Base-by-base conservation (phyloP, 176 grass and related monocot species). In the Bolboschoenus planiculmis region DNA sequence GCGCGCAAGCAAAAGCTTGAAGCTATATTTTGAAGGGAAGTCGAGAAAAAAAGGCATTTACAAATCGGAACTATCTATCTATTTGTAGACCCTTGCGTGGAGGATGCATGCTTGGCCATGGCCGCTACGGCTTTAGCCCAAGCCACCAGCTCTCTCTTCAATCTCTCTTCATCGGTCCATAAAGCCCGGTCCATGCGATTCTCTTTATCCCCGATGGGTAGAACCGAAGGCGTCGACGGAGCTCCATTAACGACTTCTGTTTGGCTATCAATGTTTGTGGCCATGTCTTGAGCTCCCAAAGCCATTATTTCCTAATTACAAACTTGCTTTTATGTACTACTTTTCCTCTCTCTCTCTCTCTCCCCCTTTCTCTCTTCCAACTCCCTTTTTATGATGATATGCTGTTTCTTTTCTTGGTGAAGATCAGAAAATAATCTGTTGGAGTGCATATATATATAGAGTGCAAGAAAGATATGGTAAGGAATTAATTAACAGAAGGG, bases 51-150 rank as follows among this genome's bases (percentile, higher is more conserved):
- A 46, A 65, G n/a, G n/a, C n/a, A n/a, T n/a, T n/a, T n/a, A n/a
- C n/a, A 60, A 60, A 14, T 33, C 2, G 13, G 18, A n/a, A n/a
- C n/a, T n/a, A n/a, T 31, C 65, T 82, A 82, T 82, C 39, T 31
- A 65, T 63, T 15, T n/a, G 40, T 31, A 65, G 58, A 48, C 24
- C 23, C 58, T 60, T 56, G 53, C 14, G n/a, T 37, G 4, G 33
- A 63, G 47, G 81, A 90, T 27, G 86, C 84, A 51, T 31, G 23
- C 30, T 63, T 24, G 48, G 57, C 74, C 85, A 90, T 90, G 86
- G 87, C 88, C 3, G 76, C 93, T 4, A 96, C 93, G 18, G 88
- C 88, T 88, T 92, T 96, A 13, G 93, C 88, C 93, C 90, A 96
- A 1, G 76, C 88, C 50, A 96, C 39, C 30, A 93, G 86, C 85